phyloP scores from a whole-genome alignment of 1,139 yeast species.

The Ogataea hybrid region DNA sequence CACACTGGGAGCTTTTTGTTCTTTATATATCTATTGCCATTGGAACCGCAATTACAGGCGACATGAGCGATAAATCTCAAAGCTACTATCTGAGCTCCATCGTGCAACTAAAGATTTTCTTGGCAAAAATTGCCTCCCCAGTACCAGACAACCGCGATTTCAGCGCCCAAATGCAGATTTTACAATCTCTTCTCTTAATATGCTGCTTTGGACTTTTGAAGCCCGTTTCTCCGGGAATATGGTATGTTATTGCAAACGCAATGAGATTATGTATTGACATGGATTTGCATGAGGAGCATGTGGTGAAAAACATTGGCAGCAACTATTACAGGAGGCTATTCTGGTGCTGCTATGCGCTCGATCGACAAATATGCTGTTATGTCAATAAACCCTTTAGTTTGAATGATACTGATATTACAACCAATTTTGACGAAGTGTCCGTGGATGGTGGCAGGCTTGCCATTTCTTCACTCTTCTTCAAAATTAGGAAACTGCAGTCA shows the following conservation, averaged over 20 bases:
- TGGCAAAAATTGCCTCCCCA: slow-evolving; percentile 1
- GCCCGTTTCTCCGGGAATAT: slow-evolving; percentile 31
- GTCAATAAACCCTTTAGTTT: slow-evolving; percentile 28
- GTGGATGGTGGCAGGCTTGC: neutral
- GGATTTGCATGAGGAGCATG: slow-evolving; percentile 27
- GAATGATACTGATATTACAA: slow-evolving; percentile 22
- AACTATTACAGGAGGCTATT: slow-evolving; percentile 20
- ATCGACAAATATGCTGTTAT: slow-evolving; percentile 29
- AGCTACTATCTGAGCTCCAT: slow-evolving; percentile 15
- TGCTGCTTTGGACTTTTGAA: slow-evolving; percentile 24
- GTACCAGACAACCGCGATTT: neutral
- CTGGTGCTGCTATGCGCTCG: slow-evolving; percentile 30
- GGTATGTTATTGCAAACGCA: slow-evolving; percentile 29
- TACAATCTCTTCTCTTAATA: slow-evolving; percentile 21
- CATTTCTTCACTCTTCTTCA: slow-evolving; percentile 15
- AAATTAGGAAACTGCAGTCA: slow-evolving; percentile 18
- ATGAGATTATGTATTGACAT: slow-evolving; percentile 27
- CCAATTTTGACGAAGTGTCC: slow-evolving; percentile 7
- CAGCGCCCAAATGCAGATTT: slow-evolving; percentile 14
- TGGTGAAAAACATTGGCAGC: slow-evolving; percentile 5
- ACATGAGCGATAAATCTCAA: slow-evolving; percentile 2
- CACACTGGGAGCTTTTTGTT: slow-evolving; percentile 18
- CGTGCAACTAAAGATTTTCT: slow-evolving; percentile 12
- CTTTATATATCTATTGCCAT: slow-evolving; percentile 21
- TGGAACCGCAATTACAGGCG: slow-evolving; percentile 24